phyloP scores from a whole-genome alignment of 306 rosid species.

The Adenanthera pavonina region DNA sequence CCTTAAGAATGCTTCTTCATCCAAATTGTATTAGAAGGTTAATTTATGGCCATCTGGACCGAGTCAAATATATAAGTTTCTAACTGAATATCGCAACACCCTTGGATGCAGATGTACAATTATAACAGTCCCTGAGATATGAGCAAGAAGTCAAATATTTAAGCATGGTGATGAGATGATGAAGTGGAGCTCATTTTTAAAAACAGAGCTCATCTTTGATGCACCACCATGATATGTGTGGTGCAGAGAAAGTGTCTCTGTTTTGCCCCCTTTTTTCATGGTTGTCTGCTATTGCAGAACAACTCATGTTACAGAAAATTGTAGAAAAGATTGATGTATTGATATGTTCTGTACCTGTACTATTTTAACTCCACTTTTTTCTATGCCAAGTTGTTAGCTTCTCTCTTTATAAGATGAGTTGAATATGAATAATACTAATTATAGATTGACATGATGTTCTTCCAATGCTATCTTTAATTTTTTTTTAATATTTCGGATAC shows the following conservation, averaged over 20 bases:
- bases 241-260: constrained; percentile 41
- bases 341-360: constrained; percentile 44
- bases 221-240: constrained; percentile 13
- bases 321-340: constrained; percentile 39
- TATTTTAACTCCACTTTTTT: constrained; percentile 42
- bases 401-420: constrained; percentile 59
- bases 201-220: constrained; percentile 36
- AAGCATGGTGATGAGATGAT: constrained; percentile 28
- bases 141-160: constrained; percentile 38
- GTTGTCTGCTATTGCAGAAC: constrained; percentile 58
- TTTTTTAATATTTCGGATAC: neutral
- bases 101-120: constrained; percentile 39
- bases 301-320: constrained; percentile 68
- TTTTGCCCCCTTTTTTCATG: constrained; percentile 74
- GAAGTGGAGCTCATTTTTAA: constrained; percentile 50
- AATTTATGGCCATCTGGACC: neutral
- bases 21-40: neutral
- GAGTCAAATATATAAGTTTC: neutral
- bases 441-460: constrained; percentile 31
- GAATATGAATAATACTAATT: constrained; percentile 48
- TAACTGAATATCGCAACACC: neutral
- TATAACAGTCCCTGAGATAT: constrained; percentile 22
- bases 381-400: constrained; percentile 23
- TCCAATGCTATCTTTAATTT: neutral
- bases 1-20: neutral